Evolutionary conservation across 495 filamentous ascomycete species (phyloP), one percentile per base, ranked within the genome.

Genomic region (Aspergillus sclerotioniger): DNA sequence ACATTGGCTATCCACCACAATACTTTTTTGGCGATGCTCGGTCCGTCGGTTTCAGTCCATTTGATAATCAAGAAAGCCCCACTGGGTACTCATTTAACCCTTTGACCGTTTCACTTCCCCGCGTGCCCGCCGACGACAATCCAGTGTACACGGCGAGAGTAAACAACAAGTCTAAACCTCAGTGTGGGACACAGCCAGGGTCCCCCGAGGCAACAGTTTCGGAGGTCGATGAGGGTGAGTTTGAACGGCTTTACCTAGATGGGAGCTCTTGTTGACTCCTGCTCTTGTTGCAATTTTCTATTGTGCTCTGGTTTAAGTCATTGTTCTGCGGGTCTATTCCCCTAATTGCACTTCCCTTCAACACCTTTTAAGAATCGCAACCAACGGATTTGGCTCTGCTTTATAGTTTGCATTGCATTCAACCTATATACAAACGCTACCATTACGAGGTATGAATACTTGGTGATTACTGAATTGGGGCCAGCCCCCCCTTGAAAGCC

Each of bases 1-100:
- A 66, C 21, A 63, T 56, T 21, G 62, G 66, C 17, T 67, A 71
- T 46, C 54, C 63, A n/a, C 61, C 75, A 7, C 65, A 71, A 17
- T 73, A 64, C 53, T 71, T 73, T 56, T 69, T 67, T 47, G 59
- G 61, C 35, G 62, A 78, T 44, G 56, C 62, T 16, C 61, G 62
- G n/a, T 60, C 66, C 2, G 58, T 69, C 59, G 69, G 72, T 4
- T 65, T 75, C 37, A 68, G 65, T 20, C 60, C 59, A 7, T 66
- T 74, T 29, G 60, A 64, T 12, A 62, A 53, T n/a, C 65, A 64
- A 29, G 64, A 57, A 17, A 71, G 65, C 15, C 32, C 49, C 43
- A 44, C 46, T 47, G 72, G 71, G n/a, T 69, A 68, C 45, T 69
- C 63, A 16, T 64, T 62, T 55, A 81, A 80, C 54, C 76, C 76